Percentiles rank a stretch among this genome's conserved stretches.
phyloP scores from a whole-genome alignment of 805 yeast species.

The Ogataea paradorogensis region DNA sequence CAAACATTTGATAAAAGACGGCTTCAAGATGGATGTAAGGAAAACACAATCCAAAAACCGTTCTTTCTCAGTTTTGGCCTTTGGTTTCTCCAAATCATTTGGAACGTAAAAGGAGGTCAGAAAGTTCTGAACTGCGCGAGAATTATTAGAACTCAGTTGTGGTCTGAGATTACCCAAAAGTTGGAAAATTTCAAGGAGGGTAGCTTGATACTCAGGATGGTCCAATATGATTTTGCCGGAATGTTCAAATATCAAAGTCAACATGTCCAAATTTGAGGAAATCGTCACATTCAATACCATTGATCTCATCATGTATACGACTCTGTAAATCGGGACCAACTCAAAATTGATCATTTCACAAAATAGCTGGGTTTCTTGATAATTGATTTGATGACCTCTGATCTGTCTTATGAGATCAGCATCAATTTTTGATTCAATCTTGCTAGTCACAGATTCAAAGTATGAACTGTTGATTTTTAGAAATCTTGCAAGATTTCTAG shows the following conservation, averaged over 20 bases:
- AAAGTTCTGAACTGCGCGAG: conserved; percentile 56
- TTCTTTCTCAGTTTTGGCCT: background rate
- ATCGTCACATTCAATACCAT: conserved; percentile 50
- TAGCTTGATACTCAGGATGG: conserved; percentile 51
- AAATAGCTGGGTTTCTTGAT: conserved; percentile 59
- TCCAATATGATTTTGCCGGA: conserved; percentile 65
- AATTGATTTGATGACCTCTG: conserved; percentile 48
- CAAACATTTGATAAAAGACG: background rate
- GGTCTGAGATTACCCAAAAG: conserved; percentile 50
- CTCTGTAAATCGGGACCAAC: conserved; percentile 64
- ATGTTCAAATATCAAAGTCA: conserved; percentile 68
- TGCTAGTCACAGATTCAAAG: conserved; percentile 37
- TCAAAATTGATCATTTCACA: conserved; percentile 76
- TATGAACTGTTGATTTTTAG: conserved; percentile 54
- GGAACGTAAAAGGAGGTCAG: conserved; percentile 57
- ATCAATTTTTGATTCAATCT: conserved; percentile 42
- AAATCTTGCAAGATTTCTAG: conserved; percentile 60
- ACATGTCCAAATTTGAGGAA: conserved; percentile 62
- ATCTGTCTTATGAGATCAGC: conserved; percentile 59
- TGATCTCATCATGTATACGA: conserved; percentile 69
- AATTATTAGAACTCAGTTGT: conserved; percentile 50
- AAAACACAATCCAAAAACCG: background rate
- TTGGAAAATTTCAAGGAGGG: conserved; percentile 63
- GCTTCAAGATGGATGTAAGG: background rate
- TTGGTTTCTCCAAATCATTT: conserved; percentile 1